Evolutionary conservation across 164 flowering plant genomes (phyloP).

Genomic region (Cinnamomum micranthum): DNA sequence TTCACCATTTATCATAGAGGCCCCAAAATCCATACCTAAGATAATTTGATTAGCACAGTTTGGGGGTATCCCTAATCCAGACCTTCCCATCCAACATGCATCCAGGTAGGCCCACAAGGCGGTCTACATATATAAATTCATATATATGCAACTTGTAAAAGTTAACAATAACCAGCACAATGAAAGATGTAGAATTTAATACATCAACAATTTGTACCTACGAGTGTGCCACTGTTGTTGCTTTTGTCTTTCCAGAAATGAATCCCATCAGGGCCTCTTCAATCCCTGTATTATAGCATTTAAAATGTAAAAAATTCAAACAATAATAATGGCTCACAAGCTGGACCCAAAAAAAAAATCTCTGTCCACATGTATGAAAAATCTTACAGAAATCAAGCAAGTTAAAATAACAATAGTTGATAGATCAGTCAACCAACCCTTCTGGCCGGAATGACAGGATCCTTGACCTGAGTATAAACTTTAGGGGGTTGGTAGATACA

Average conservation of each 20-base stretch:
- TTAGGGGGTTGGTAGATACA: no score
- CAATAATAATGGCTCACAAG: not conserved
- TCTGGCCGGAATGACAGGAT: not conserved
- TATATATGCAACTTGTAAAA: no score
- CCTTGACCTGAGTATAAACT: not conserved
- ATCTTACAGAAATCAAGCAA: not conserved
- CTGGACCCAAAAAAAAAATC: not conserved
- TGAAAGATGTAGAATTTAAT: no score
- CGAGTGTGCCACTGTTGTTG: constrained; percentile 82
- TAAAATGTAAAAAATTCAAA: not conserved
- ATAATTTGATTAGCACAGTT: no score
- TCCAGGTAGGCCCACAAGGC: no score
- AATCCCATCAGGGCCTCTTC: constrained; percentile 57
- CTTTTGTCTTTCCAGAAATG: constrained; percentile 63
- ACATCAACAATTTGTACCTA: constrained; percentile 53
- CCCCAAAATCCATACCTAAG: no score
- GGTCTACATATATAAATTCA: no score
- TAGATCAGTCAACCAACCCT: not conserved
- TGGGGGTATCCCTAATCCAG: no score
- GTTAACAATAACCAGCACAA: no score
- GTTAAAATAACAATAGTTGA: not conserved
- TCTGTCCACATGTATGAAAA: not conserved
- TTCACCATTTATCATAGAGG: no score
- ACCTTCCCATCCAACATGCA: no score
- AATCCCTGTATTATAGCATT: constrained; percentile 29